These are phyloP conservation scores for Metschnikowia matae DNA, from an alignment of 805 yeast genomes.

Conservation along the genomic window DNA sequence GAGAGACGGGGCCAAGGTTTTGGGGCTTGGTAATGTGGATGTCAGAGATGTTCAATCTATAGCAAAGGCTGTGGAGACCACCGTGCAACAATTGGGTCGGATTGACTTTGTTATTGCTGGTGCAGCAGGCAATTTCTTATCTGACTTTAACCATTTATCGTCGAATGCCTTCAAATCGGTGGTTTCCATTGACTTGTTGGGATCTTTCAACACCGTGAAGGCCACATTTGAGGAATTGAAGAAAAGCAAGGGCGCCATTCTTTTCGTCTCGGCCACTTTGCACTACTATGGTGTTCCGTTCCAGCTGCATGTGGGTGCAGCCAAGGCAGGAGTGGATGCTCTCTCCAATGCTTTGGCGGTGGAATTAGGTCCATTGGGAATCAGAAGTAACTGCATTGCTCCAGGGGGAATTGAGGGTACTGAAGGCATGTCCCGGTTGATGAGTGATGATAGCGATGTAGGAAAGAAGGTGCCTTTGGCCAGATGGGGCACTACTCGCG, in stretches of 20 bases:
- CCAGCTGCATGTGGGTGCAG: constrained; percentile 90
- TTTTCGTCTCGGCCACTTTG: constrained; percentile 84
- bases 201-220: constrained; percentile 85
- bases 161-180: constrained; percentile 88
- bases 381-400: constrained; percentile 79
- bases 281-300: constrained; percentile 87
- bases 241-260: constrained; percentile 61
- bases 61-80: constrained; percentile 55
- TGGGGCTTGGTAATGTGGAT: constrained; percentile 71
- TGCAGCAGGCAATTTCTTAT: constrained; percentile 90
- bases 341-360: constrained; percentile 79
- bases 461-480: constrained; percentile 56
- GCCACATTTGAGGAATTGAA: constrained; percentile 67
- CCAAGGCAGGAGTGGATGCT: constrained; percentile 94
- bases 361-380: constrained; percentile 87
- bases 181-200: constrained; percentile 79
- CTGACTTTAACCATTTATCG: constrained; percentile 74
- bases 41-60: constrained; percentile 69
- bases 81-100: constrained; percentile 67
- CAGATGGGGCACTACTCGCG: constrained; percentile 64
- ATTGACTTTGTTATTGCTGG: constrained; percentile 90
- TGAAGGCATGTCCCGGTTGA: constrained; percentile 74
- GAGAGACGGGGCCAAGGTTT: constrained; percentile 58
- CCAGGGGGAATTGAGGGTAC: constrained; percentile 90
- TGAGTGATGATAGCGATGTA: constrained; percentile 25